These are phyloP conservation scores for Microdochium paspali DNA, from an alignment of 2,329 filamentous ascomycete species.

Conservation along the genomic window DNA sequence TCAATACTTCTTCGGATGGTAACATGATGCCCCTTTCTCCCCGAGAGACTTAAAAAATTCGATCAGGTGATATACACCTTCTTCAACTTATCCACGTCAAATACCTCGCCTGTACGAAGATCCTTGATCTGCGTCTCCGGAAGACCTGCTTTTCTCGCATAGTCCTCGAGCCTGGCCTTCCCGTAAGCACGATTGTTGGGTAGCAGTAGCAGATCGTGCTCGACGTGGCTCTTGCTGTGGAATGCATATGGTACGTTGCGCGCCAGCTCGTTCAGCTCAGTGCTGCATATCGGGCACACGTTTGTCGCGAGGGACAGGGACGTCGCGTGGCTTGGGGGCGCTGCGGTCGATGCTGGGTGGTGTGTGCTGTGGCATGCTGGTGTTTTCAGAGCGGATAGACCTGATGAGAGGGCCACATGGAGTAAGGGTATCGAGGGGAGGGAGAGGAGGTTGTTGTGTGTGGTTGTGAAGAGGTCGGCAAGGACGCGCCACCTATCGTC, in stretches of 20 bases:
- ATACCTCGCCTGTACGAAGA: constrained; percentile 65
- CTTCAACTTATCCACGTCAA: constrained; percentile 51
- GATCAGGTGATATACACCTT: constrained; percentile 83
- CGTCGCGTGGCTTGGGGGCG: constrained; percentile 26
- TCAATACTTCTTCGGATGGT: neutral
- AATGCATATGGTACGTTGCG: constrained; percentile 86
- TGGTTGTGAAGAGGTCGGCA: constrained; percentile 70
- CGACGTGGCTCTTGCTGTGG: constrained; percentile 88
- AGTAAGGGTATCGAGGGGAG: constrained; percentile 77
- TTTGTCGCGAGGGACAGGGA: constrained; percentile 50
- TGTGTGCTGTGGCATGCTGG: constrained; percentile 72
- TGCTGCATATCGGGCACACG: constrained; percentile 92
- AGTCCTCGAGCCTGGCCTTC: constrained; percentile 59
- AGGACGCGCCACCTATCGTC: constrained; percentile 65
- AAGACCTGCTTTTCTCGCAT: constrained; percentile 73
- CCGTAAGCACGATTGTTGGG: constrained; percentile 86
- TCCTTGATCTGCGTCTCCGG: constrained; percentile 62
- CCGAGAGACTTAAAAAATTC: too few species aligned
- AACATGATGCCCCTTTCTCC: too few species aligned
- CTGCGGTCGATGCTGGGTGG: constrained; percentile 12
- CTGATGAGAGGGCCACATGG: constrained; percentile 82
- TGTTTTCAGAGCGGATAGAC: constrained; percentile 90
- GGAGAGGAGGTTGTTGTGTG: constrained; percentile 77
- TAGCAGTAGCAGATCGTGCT: constrained; percentile 75
- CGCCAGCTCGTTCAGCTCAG: constrained; percentile 87